Evolutionary conservation across 2,329 filamentous ascomycete genomes (phyloP), one percentile per base, ranked within the genome.

Genomic region (Colletotrichum tamarilloi): DNA sequence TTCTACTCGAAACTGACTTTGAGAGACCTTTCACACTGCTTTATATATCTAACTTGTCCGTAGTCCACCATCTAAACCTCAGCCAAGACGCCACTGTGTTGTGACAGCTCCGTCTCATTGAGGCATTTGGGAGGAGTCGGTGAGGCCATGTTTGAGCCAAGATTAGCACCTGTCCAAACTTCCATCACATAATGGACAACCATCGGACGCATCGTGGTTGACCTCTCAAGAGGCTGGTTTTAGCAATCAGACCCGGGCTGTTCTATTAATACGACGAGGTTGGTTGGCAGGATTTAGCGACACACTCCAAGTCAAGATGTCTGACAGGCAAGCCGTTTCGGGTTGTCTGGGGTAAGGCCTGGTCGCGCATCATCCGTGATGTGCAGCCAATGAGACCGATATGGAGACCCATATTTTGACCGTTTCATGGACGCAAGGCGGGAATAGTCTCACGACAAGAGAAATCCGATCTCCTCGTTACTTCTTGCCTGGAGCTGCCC

Each of bases 81-180:
- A 12, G 55, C 68, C 53, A 71, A 60, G 56, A 28, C 4, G 68
- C 30, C 19, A 46, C 28, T 11, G 30, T 32, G 12, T 24, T 60
- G 55, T 49, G 55, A 56, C 62, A 71, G 42, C 46, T 46, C n/a
- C 38, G 62, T 71, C 62, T 71, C 55, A 22, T 42, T 53, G 6
- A 9, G 3, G 30, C 22, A 26, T 16, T 24, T 14, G 12, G 22
- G 2, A 19, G 5, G 30, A 19, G 19, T 22, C 19, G n/a, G 16
- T 58, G 55, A 67, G 42, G 46, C 62, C 56, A 62, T 35, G 68
- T 71, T 71, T 66, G n/a, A 52, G 68, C 68, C 63, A 67, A 71
- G 55, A 56, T 55, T 62, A 71, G 55, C 24, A 38, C 6, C n/a
- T 28, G 3, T 9, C 16, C 30, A 55, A 52, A 26, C 56, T 35